phyloP scores from a whole-genome alignment of 2,329 filamentous ascomycete genomes.

The Penicillium sp. region DNA sequence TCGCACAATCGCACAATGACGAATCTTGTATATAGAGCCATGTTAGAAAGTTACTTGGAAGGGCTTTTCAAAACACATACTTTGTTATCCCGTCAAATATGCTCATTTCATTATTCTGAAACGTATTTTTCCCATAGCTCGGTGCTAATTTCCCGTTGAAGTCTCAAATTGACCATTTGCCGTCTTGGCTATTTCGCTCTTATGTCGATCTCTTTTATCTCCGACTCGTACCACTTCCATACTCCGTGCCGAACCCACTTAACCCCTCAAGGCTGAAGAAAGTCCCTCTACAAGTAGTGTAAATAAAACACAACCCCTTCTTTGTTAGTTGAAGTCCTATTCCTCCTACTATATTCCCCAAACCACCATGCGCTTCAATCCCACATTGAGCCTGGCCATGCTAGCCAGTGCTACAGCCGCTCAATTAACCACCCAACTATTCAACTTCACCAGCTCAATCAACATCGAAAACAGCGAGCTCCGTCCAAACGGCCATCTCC shows the following conservation, averaged over 20 bases:
- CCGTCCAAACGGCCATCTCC: too few relatives aligned
- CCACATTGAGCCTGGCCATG: neutral
- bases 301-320: neutral
- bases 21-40: neutral
- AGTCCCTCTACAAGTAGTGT: neutral
- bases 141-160: neutral
- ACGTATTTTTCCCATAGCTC: neutral
- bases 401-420: neutral
- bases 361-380: neutral
- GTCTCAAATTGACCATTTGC: neutral
- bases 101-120: neutral
- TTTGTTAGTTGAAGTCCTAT: neutral
- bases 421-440: slow-evolving; percentile 9
- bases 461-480: neutral
- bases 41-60: too few relatives aligned
- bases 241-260: neutral
- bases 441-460: slow-evolving; percentile 13
- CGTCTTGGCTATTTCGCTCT: neutral
- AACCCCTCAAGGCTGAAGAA: neutral
- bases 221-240: neutral
- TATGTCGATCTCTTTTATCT: neutral
- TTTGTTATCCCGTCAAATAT: neutral
- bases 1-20: neutral
- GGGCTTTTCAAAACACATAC: neutral
- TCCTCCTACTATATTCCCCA: neutral